Base-by-base conservation (phyloP, 2,329 filamentous ascomycete genomes). In the Ophiostoma quercus region DNA sequence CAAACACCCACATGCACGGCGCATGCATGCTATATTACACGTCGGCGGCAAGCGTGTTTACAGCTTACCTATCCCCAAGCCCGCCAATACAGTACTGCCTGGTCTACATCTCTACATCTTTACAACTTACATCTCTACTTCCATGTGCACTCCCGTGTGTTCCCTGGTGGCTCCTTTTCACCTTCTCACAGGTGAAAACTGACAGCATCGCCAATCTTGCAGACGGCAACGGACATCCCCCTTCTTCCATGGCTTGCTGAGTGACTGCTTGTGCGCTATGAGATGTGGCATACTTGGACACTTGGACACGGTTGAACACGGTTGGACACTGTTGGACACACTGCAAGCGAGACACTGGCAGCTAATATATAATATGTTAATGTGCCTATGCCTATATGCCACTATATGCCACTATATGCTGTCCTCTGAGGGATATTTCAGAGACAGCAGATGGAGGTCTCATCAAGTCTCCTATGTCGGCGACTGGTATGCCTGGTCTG, bases 161-260 rank as follows among this genome's bases (percentile, higher is more conserved):
- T 8, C 29, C 60, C 60, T 57, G 51, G 29, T 63, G 25, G 16
- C 5, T 16, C 9, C 62, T 25, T 66, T 5, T 34, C 34, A 8
- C 8, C 5, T 66, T 39, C 16, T 39, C 62, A 37, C 22, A 22
- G 39, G 11, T 16, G 34, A 37, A 65, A 34, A 16, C 37, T 66
- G 76, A 76, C 75, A 69, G 77, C 76, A 72, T 79, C 78, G 78
- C 78, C 75, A 79, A 79, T 79, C 77, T 79, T 71, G 77, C 78
- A 78, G 73, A 69, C 71, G 71, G 75, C 69, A 68, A 60, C 66
- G 43, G 43, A n/a, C 66, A 70, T 69, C 16, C 11, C 51, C 22
- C 39, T 37, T 62, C 11, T 43, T 32, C 11, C 51, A 6, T 60
- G n/a, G 51, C 32, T 25, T 60, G 34, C 39, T 66, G 3, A 22